A percentile compares a stretch with the other conserved stretches of the same genome.
Conservation (phyloP, 495 filamentous ascomycete species). For the Lasiosphaeria hispida region DNA sequence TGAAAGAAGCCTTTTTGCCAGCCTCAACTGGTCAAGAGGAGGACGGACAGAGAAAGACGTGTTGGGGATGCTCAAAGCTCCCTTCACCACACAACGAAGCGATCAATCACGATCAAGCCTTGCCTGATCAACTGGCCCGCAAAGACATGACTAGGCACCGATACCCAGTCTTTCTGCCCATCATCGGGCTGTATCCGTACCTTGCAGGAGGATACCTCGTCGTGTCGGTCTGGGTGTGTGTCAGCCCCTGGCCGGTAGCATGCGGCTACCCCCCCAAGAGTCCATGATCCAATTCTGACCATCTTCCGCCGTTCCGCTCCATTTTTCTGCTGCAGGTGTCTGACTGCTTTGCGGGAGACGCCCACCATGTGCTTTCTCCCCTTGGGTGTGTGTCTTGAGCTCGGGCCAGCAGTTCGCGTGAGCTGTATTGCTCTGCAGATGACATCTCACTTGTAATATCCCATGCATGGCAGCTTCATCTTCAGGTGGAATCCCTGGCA, state of each 20-base stretch:
- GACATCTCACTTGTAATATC: constrained; percentile 22
- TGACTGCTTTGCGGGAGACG: constrained; percentile 7
- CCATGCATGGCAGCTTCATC: no score
- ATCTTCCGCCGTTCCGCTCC: background rate
- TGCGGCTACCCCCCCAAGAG: no score
- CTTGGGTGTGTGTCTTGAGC: constrained; percentile 35
- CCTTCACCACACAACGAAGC: background rate
- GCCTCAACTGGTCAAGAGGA: no score
- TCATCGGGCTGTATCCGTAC: background rate
- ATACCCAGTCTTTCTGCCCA: background rate
- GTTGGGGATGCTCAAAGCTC: background rate
- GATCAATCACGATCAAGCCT: background rate
- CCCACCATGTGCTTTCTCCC: background rate
- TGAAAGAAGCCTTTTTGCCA: no score
- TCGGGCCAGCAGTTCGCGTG: constrained; percentile 44
- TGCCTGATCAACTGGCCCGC: background rate
- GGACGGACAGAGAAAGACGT: background rate
- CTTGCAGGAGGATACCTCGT: background rate
- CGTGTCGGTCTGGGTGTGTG: background rate
- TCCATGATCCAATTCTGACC: background rate
- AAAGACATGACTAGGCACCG: no score
- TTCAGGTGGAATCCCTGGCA: no score
- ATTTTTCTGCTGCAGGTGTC: constrained; percentile 12
- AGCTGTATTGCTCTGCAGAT: constrained; percentile 2
- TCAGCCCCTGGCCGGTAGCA: no score